phyloP scores from a whole-genome alignment of 2,329 filamentous ascomycete species.

The Ceratocystis lukuohia region DNA sequence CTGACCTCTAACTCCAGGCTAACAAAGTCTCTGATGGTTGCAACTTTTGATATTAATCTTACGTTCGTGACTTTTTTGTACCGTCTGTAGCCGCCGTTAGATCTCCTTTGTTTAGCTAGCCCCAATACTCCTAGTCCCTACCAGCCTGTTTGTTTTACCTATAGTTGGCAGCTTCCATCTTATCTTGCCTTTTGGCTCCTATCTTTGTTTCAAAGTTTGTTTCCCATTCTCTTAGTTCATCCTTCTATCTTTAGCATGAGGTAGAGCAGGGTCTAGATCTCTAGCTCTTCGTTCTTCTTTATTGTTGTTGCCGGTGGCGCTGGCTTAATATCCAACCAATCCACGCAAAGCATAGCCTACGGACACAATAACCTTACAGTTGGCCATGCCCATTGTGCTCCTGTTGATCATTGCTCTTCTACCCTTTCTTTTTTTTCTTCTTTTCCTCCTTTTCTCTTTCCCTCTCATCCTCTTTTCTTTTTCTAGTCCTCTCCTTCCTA shows the following conservation, averaged over 20 bases:
- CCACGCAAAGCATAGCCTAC: background rate
- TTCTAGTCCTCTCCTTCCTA: background rate
- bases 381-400: background rate
- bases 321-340: background rate
- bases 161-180: background rate
- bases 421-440: background rate
- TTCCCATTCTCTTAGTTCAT: background rate
- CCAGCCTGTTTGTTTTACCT: background rate
- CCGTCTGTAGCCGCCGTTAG: background rate
- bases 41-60: background rate
- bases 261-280: background rate
- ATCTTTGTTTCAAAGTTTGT: background rate
- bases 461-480: background rate
- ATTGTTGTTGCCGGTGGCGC: background rate
- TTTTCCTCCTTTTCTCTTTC: background rate
- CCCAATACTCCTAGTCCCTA: background rate
- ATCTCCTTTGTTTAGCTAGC: background rate
- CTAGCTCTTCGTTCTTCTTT: background rate
- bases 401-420: constrained; percentile 2
- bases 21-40: background rate
- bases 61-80: background rate
- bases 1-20: background rate
- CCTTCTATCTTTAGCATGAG: background rate
- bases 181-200: background rate
- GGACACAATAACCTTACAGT: background rate